Evolutionary conservation across 495 filamentous ascomycete species (phyloP).

Genomic region (Glutinoglossum americanum): DNA sequence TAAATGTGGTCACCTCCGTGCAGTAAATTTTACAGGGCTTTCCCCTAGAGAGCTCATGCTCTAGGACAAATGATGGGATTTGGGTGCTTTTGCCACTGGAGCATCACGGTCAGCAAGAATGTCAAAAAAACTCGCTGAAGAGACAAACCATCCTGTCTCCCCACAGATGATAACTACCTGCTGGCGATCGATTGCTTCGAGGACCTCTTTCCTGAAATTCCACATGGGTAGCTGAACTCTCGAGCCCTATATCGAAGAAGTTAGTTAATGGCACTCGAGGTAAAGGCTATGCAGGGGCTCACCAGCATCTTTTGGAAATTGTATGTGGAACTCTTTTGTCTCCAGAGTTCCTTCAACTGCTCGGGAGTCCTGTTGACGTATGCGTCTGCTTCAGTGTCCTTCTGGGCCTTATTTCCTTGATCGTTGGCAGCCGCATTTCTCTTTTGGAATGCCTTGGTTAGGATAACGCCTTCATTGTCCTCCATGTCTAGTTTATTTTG

Average conservation of each 20-base stretch:
- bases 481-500: slow-evolving; percentile 32
- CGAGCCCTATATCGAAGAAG: slow-evolving; percentile 22
- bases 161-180: slow-evolving; percentile 82
- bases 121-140: not conserved
- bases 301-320: slow-evolving; percentile 36
- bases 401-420: slow-evolving; percentile 20
- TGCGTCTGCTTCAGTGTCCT: slow-evolving; percentile 7
- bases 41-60: slow-evolving; percentile 63
- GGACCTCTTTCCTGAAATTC: slow-evolving; percentile 54
- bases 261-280: slow-evolving; percentile 20
- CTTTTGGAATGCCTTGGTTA: slow-evolving; percentile 40
- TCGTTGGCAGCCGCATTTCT: slow-evolving; percentile 35
- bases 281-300: slow-evolving; percentile 2
- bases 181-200: slow-evolving; percentile 46
- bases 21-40: slow-evolving; percentile 80
- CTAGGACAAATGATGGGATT: slow-evolving; percentile 76
- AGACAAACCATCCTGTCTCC: slow-evolving; percentile 58
- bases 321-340: slow-evolving; percentile 37
- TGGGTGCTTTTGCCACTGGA: slow-evolving; percentile 76
- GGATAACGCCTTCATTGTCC: slow-evolving; percentile 49
- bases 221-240: slow-evolving; percentile 74
- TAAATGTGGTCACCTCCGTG: slow-evolving; percentile 30
- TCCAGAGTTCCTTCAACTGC: slow-evolving; percentile 42
- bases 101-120: not conserved
- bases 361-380: slow-evolving; percentile 20